These are phyloP conservation scores for Daucus carota DNA, from an alignment of 129 eudicot genomes.

Conservation along the genomic window DNA sequence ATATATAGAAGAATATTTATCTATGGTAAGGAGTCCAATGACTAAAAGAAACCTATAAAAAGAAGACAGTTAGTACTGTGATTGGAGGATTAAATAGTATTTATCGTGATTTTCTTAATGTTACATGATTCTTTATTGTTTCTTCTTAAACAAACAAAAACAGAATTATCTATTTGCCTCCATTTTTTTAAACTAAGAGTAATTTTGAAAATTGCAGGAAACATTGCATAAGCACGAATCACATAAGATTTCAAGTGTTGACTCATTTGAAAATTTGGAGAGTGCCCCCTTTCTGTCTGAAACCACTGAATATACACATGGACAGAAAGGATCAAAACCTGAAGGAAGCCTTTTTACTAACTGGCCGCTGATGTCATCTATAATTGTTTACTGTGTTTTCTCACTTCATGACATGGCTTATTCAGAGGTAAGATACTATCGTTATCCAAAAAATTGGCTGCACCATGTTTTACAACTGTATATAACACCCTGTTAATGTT, in stretches of 20 bases:
- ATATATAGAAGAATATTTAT: no score
- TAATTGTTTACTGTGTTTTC: slow-evolving; percentile 71
- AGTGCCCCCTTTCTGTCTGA: background rate
- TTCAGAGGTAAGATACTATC: slow-evolving; percentile 48
- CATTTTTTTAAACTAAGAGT: background rate
- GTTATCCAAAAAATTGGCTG: background rate
- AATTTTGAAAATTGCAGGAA: background rate
- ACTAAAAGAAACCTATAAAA: no score
- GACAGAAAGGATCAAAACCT: slow-evolving; percentile 14
- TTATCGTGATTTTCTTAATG: background rate
- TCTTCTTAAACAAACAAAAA: background rate
- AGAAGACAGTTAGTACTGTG: no score
- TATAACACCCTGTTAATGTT: background rate
- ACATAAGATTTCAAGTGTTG: background rate
- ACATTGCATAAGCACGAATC: background rate
- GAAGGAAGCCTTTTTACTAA: slow-evolving; percentile 51
- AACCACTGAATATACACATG: slow-evolving; percentile 12
- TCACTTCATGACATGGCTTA: slow-evolving; percentile 89
- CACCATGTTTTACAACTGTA: background rate
- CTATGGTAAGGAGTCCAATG: background rate
- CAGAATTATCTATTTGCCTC: background rate
- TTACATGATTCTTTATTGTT: background rate
- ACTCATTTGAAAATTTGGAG: slow-evolving; percentile 32
- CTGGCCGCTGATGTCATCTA: slow-evolving; percentile 91
- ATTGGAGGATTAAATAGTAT: no score